Base-by-base conservation (phyloP, 768 basidiomycete genomes). In the Coprinellus micaceus region DNA sequence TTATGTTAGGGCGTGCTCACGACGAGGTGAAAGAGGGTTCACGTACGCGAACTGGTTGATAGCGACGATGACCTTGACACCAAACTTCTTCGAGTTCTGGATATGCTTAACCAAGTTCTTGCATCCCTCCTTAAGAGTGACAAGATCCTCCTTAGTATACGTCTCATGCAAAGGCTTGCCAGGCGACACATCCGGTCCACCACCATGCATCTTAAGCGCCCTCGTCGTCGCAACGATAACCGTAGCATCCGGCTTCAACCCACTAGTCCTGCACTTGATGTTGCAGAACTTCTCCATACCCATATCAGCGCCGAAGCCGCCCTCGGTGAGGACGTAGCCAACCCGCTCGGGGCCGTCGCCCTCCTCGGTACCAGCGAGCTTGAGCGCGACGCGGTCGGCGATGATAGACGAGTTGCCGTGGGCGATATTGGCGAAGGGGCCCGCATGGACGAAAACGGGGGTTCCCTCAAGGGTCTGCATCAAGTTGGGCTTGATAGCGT, bases 211-310 rank as follows among this genome's bases (percentile, higher is more conserved):
- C 82, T 98, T 99, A 59, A 99, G 77, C 21, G 96, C 96, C 61
- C 96, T 89, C 26, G 96, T 94, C 3, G 96, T 99, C 6, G 96
- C 97, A 52, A 99, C 96, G 64, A 99, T 90, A 62, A 99, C 85
- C 36, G 89, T 89, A 2, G 94, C 96, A 71, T 99, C 92, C 9
- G 97, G 97, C 55, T 78, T 88, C 66, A 98, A 82, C 47, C 95
- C 96, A 59, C 91, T 94, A 56, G 89, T 80, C 58, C 96, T 86
- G 71, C 95, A 98, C 72, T 99, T 99, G 81, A 99, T 98, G 74
- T 98, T 98, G 80, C 93, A 98, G 81, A 98, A 99, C 72, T 99
- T 97, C 74, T 94, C 93, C 92, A 95, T 92, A 37, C 94, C 96
- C 86, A 98, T 99, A 70, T 99, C 96, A 21, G 96, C 95, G 55